Base-by-base conservation (phyloP, 2,329 filamentous ascomycete genomes). In the Gnomoniopsis smithogilvyi region DNA sequence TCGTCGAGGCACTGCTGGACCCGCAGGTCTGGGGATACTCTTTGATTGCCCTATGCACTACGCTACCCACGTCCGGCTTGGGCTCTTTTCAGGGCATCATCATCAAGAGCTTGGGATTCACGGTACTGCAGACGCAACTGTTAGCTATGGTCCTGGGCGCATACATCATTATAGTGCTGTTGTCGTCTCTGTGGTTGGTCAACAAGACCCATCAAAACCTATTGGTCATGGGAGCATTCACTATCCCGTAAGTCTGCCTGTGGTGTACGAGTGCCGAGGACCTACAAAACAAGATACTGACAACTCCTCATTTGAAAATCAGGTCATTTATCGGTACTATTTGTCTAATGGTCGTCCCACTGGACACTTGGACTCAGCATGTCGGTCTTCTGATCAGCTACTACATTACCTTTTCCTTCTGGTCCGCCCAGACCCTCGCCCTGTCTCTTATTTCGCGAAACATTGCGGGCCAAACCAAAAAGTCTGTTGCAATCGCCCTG, bases 381-480 rank as follows among this genome's bases (percentile, higher is more conserved):
- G 79, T 87, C 30, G 89, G 89, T 6, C 78, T 92, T 0, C 74
- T 92, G 15, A 83, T 92, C 67, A 83, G 80, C 67, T 92, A 92
- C 77, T 92, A 92, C 74, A 87, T 92, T 62, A 87, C 85, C 0
- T 79, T 91, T 19, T 90, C 86, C 6, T 92, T 92, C 80, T 92
- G 88, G 88, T 86, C 88, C 0, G 88, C 87, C 0, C 84, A 89
- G 66, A 88, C 85, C 1, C 75, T 91, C 14, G 77, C 81, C 8
- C 79, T 91, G 65, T 87, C 85, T 15, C 80, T 91, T 76, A 79
- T 90, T 58, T 84, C 84, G 0, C 80, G 87, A 17, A 91, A 91
- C 67, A 76, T 90, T 11, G 89, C 85, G 26, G 89, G 89, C 0
- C 86, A 89, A 65, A 91, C 88, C 1, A 92, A 92, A 74, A 91